Conservation (phyloP, 2,329 filamentous ascomycete species). For the Coleophoma crateriformis region DNA sequence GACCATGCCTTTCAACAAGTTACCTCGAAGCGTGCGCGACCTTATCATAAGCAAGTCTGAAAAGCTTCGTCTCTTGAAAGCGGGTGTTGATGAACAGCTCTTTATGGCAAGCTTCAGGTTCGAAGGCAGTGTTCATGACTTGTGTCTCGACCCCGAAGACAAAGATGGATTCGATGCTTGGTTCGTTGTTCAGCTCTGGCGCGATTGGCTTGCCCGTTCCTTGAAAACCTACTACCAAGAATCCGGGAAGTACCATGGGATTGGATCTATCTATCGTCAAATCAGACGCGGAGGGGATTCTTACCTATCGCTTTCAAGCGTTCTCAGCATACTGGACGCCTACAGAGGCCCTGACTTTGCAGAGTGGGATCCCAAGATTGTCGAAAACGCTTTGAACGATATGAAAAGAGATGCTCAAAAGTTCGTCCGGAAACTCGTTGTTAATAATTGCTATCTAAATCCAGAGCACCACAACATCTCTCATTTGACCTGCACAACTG, state of each 20-base stretch:
- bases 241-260: background rate
- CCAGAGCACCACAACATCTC: conserved; percentile 9
- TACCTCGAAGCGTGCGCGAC: background rate
- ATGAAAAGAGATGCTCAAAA: conserved; percentile 16
- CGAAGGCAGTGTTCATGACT: background rate
- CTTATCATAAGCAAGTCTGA: conserved; percentile 11
- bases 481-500: conserved; percentile 18
- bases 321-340: conserved; percentile 1
- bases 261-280: conserved; percentile 11
- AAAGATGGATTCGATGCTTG: conserved; percentile 20
- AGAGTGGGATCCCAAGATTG: conserved; percentile 2
- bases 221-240: background rate
- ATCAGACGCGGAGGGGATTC: conserved; percentile 14
- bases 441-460: conserved; percentile 16
- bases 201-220: conserved; percentile 13
- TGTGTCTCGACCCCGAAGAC: background rate
- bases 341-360: background rate
- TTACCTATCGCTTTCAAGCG: conserved; percentile 10
- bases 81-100: conserved; percentile 5
- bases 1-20: background rate
- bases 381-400: conserved; percentile 10
- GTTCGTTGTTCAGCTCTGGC: conserved; percentile 15
- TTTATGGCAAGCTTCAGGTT: conserved; percentile 8
- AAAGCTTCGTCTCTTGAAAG: conserved; percentile 6
- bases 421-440: conserved; percentile 9